These are phyloP conservation scores for Astrephomene gubernaculifera DNA, from an alignment of 139 green algal species.

Conservation along the genomic window DNA sequence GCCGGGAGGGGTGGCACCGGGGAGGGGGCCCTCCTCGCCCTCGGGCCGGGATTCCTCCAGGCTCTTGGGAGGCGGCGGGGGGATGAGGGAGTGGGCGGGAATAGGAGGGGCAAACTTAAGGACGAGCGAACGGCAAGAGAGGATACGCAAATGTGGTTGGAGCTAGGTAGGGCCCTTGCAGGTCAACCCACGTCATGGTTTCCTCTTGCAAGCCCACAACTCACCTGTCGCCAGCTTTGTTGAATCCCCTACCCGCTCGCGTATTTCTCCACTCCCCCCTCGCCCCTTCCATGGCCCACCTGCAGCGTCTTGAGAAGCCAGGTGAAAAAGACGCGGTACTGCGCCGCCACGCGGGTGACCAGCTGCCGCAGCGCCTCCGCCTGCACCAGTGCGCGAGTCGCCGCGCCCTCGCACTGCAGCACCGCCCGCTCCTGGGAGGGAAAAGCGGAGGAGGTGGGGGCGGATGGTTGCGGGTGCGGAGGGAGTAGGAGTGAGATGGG, in stretches of 20 bases:
- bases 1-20: neutral
- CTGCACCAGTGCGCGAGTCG: slow-evolving; percentile 57
- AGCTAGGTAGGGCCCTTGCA: neutral
- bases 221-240: too few relatives aligned
- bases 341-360: slow-evolving; percentile 41
- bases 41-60: slow-evolving; percentile 19
- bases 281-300: neutral
- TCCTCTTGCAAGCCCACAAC: too few relatives aligned
- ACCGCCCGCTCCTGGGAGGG: slow-evolving; percentile 12
- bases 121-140: too few relatives aligned
- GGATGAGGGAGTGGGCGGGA: neutral
- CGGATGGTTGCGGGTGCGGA: neutral
- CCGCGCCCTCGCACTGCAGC: slow-evolving; percentile 54
- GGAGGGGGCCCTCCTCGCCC: neutral
- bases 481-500: neutral
- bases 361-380: slow-evolving; percentile 62
- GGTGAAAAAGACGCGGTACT: slow-evolving; percentile 75
- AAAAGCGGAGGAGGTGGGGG: neutral
- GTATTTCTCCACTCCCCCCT: neutral
- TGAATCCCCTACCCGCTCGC: too few relatives aligned
- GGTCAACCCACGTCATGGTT: too few relatives aligned
- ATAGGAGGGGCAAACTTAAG: neutral
- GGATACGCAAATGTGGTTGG: too few relatives aligned
- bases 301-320: slow-evolving; percentile 73
- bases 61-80: neutral